Evolutionary conservation across 345 rosid species (phyloP).

Genomic region (Linum usitatissimum): DNA sequence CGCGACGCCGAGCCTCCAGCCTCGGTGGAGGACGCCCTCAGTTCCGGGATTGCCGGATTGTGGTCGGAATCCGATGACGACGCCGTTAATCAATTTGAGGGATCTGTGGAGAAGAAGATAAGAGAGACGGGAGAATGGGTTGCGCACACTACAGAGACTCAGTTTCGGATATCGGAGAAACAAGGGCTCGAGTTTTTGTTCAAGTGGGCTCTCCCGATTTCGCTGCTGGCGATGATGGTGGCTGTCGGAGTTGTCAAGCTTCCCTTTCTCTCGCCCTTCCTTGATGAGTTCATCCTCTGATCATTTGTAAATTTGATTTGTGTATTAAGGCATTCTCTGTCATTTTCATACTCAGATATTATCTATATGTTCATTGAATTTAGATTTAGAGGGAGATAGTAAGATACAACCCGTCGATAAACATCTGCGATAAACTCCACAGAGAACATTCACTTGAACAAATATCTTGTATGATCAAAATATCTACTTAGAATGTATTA

Average conservation of each 20-base stretch:
- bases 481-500: too few species aligned
- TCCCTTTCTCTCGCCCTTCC: too few species aligned
- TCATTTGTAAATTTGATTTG: too few species aligned
- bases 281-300: conserved; percentile 62
- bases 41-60: conserved; percentile 39
- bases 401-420: too few species aligned
- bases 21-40: conserved; percentile 30
- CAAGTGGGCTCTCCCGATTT: conserved; percentile 53
- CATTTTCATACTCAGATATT: too few species aligned
- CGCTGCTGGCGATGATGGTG: conserved; percentile 46
- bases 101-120: conserved; percentile 49
- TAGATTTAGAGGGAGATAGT: too few species aligned
- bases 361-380: too few species aligned
- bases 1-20: conserved; percentile 50
- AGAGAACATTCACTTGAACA: too few species aligned
- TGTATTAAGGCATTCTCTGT: too few species aligned
- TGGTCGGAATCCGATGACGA: conserved; percentile 9
- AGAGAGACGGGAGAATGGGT: conserved; percentile 68
- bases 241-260: conserved; percentile 51
- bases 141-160: conserved; percentile 29
- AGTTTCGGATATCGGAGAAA: conserved; percentile 52
- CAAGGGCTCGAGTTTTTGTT: conserved; percentile 30
- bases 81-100: conserved; percentile 24
- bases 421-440: too few species aligned
- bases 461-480: too few species aligned